These are phyloP conservation scores for Phytophthora nicotianae DNA, from an alignment of 352 stramenopile species.

Conservation along the genomic window DNA sequence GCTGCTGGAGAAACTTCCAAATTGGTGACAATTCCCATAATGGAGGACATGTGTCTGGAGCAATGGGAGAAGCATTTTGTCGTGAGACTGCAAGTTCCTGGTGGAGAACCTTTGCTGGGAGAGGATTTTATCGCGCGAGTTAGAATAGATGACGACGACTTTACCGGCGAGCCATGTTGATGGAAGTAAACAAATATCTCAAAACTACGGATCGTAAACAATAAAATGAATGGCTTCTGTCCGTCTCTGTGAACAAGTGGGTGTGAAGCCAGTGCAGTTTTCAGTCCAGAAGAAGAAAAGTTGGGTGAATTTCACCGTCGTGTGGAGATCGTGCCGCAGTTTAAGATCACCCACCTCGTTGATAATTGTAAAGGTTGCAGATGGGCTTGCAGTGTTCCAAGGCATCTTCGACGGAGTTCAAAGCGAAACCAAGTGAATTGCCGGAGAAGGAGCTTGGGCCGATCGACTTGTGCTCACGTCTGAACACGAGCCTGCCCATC, in stretches of 20 bases:
- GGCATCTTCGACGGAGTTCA: slow-evolving; percentile 28
- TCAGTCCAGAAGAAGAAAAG: slow-evolving; percentile 22
- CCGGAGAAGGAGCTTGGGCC: slow-evolving; percentile 62
- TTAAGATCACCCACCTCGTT: slow-evolving; percentile 11
- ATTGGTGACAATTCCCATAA: slow-evolving; percentile 90
- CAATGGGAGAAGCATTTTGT: slow-evolving; percentile 89
- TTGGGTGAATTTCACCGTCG: neutral
- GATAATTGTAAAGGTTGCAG: slow-evolving; percentile 5
- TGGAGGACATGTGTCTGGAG: slow-evolving; percentile 94
- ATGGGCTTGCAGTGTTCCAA: slow-evolving; percentile 37
- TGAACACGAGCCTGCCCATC: slow-evolving; percentile 65
- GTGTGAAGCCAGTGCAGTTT: slow-evolving; percentile 20
- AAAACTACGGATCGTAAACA: neutral
- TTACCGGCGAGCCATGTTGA: slow-evolving; percentile 59
- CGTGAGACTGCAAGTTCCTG: slow-evolving; percentile 92
- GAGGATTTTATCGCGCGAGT: slow-evolving; percentile 90
- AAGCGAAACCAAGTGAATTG: slow-evolving; percentile 25
- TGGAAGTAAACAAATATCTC: neutral
- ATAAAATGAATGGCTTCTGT: slow-evolving; percentile 6
- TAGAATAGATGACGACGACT: slow-evolving; percentile 95
- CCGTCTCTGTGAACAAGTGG: slow-evolving; percentile 7
- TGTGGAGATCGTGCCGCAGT: neutral
- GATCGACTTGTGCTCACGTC: slow-evolving; percentile 50
- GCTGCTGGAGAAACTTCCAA: slow-evolving; percentile 81
- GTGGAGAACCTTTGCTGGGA: slow-evolving; percentile 87